A percentile compares a stretch with the other conserved stretches of the same genome.
These are phyloP conservation scores for Mycena pura DNA, from an alignment of 768 basidiomycete genomes.

Conservation along the genomic window DNA sequence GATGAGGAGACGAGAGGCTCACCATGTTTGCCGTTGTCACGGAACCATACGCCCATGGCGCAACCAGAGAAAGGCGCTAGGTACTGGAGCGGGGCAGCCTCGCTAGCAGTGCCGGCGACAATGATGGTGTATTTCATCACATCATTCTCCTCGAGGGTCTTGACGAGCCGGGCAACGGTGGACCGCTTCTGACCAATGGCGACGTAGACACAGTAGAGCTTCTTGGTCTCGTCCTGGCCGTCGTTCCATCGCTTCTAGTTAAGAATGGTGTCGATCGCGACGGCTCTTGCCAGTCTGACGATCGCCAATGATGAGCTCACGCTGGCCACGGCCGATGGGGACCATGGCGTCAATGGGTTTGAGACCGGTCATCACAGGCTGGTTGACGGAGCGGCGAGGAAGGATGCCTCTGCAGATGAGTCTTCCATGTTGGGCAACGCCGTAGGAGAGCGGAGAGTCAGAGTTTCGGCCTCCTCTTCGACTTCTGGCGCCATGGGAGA, in stretches of 20 bases:
- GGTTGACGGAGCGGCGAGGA: conserved; percentile 98
- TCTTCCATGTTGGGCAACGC: conserved; percentile 34
- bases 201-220: conserved; percentile 99
- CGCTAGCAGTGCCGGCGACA: conserved; percentile 98
- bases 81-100: conserved; percentile 99
- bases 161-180: conserved; percentile 98
- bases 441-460: conserved; percentile 34
- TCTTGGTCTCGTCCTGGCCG: conserved; percentile 94
- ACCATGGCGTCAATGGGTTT: conserved; percentile 99
- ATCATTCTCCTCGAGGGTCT: conserved; percentile 99
- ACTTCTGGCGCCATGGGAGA: conserved; percentile 12
- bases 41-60: conserved; percentile 99
- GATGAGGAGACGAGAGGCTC: conserved; percentile 31
- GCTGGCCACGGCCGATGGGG: conserved; percentile 99
- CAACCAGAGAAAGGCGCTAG: conserved; percentile 99
- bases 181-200: conserved; percentile 99
- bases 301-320: conserved; percentile 99
- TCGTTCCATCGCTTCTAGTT: conserved; percentile 99
- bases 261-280: conserved; percentile 99
- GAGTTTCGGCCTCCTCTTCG: conserved; percentile 19
- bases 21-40: conserved; percentile 99
- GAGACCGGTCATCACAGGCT: conserved; percentile 99
- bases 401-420: conserved; percentile 71
- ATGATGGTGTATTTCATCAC: conserved; percentile 99
- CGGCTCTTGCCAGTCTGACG: conserved; percentile 99